Percentiles rank a stretch among this genome's conserved stretches.
These are phyloP conservation scores for Apiospora aurea DNA, from an alignment of 2,329 filamentous ascomycete genomes.

Conservation along the genomic window DNA sequence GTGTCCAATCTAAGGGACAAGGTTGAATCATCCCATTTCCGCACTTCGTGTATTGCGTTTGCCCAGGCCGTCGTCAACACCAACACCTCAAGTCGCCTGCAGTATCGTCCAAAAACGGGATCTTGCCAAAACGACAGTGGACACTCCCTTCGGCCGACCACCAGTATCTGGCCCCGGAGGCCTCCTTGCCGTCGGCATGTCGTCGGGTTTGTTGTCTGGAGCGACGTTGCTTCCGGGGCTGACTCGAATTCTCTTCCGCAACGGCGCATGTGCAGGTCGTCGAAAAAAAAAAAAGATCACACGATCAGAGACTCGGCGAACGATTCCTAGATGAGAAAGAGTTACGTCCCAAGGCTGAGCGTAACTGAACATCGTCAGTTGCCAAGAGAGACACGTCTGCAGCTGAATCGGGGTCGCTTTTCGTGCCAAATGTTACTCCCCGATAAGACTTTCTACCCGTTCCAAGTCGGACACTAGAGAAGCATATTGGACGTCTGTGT, in stretches of 20 bases:
- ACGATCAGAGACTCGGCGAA: neutral
- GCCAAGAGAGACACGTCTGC: neutral
- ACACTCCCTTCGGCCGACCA: neutral
- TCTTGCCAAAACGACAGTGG: neutral
- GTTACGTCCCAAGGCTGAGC: slow-evolving; percentile 9
- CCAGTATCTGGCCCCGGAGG: neutral
- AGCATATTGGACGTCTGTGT: neutral
- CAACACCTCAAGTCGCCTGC: neutral
- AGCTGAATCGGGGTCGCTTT: neutral
- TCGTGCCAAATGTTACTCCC: neutral
- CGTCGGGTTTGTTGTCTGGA: neutral
- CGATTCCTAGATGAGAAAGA: neutral
- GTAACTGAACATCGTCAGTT: neutral
- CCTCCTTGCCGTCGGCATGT: neutral
- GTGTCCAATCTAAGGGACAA: neutral
- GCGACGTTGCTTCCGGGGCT: neutral
- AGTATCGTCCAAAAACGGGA: neutral
- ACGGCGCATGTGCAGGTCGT: neutral
- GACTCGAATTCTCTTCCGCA: neutral
- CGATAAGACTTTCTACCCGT: neutral
- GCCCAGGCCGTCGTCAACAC: neutral
- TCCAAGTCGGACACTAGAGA: neutral
- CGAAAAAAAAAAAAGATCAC: neutral
- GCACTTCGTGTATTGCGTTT: neutral
- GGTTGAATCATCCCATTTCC: neutral